phyloP scores from a whole-genome alignment of 2,329 filamentous ascomycete species.

The Thyridium curvatum region DNA sequence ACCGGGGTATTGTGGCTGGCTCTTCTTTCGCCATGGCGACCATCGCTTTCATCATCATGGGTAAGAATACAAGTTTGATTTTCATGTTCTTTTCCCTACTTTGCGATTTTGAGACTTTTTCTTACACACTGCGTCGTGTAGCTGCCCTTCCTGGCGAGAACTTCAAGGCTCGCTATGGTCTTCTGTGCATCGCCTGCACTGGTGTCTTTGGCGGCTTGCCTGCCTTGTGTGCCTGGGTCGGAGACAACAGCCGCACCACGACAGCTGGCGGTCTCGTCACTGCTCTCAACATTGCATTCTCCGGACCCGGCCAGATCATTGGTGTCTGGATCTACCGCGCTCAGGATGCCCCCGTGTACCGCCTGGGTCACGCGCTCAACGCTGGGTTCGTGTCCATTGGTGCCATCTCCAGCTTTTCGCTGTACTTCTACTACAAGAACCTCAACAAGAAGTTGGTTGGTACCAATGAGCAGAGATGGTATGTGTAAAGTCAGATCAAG shows the following conservation, averaged over 20 bases:
- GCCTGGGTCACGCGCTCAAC: constrained; percentile 5
- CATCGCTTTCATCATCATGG: constrained; percentile 5
- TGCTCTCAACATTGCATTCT: constrained; percentile 17
- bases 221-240: constrained; percentile 17
- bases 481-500: too few species aligned
- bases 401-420: not conserved
- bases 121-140: too few species aligned
- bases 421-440: not conserved
- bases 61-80: not conserved
- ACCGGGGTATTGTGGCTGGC: constrained; percentile 4
- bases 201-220: constrained; percentile 17
- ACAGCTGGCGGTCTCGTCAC: constrained; percentile 12
- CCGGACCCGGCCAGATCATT: constrained; percentile 18
- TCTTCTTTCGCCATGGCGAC: constrained; percentile 3
- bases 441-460: constrained; percentile 1
- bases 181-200: constrained; percentile 10
- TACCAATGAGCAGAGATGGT: constrained; percentile 1
- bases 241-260: constrained; percentile 15
- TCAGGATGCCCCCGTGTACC: constrained; percentile 6
- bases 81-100: not conserved
- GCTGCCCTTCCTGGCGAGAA: constrained; percentile 13
- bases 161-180: constrained; percentile 14
- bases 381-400: not conserved
- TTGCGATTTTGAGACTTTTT: too few species aligned
- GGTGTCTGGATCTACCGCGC: constrained; percentile 18